Conservation (phyloP, 202 grass and related monocot genomes). For the Digitaria exilis region DNA sequence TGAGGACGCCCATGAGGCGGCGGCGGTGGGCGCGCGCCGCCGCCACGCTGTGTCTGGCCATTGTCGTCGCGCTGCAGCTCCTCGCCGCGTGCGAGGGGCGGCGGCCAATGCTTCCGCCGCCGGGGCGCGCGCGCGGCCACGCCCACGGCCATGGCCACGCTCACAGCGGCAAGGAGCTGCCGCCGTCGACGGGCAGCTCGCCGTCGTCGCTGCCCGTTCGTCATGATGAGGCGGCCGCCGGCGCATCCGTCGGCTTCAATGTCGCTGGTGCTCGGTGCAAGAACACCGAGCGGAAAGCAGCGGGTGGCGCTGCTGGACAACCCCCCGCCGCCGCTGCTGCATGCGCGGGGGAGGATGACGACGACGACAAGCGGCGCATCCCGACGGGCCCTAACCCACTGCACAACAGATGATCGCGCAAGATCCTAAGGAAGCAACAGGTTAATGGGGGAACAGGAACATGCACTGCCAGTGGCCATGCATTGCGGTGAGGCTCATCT, state of each 20-base stretch:
- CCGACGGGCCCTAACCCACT: slow-evolving; percentile 77
- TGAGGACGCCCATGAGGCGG: slow-evolving; percentile 32
- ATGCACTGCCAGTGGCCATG: neutral
- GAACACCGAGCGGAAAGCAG: neutral
- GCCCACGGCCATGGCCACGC: neutral
- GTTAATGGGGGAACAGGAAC: neutral
- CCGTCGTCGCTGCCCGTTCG: neutral
- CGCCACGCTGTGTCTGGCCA: slow-evolving; percentile 40
- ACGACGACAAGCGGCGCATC: slow-evolving; percentile 63
- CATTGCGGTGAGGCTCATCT: neutral
- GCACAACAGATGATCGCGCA: slow-evolving; percentile 61
- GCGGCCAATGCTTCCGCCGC: neutral
- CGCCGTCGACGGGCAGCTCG: neutral
- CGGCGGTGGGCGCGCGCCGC: slow-evolving; percentile 46
- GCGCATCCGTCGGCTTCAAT: slow-evolving; percentile 3
- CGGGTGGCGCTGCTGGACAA: neutral
- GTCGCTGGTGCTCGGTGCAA: slow-evolving; percentile 22
- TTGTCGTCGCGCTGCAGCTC: slow-evolving; percentile 36
- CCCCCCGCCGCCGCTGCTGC: neutral
- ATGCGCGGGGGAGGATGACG: slow-evolving; percentile 27
- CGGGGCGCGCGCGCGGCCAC: no score
- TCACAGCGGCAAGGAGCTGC: neutral
- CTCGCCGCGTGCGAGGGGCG: neutral
- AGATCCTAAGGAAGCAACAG: neutral
- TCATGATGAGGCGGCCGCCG: neutral